A percentile compares a stretch with the other conserved stretches of the same genome.
These are phyloP conservation scores for Aspergillus tanneri DNA, from an alignment of 2,329 filamentous ascomycete genomes.

Conservation along the genomic window DNA sequence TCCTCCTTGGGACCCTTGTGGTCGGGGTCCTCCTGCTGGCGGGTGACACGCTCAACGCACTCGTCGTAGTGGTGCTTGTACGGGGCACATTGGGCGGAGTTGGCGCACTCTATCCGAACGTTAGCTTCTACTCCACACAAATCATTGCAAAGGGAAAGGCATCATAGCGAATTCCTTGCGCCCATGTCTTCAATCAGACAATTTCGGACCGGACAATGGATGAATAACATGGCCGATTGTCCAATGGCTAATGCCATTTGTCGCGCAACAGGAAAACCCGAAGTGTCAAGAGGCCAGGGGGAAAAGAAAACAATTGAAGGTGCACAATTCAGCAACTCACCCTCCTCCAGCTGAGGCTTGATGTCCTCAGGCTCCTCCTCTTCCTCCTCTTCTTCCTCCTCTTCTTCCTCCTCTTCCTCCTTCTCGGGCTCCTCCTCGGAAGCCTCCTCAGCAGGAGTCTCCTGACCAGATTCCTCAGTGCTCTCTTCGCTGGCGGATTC, in stretches of 20 bases:
- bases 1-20: conserved; percentile 79
- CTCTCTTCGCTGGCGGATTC: conserved; percentile 32
- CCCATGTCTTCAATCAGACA: conserved; percentile 17
- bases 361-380: conserved; percentile 80
- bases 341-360: conserved; percentile 87
- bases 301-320: neutral
- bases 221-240: neutral
- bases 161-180: neutral
- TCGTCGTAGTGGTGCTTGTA: conserved; percentile 98
- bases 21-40: conserved; percentile 64
- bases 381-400: conserved; percentile 78
- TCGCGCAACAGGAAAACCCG: conserved; percentile 5
- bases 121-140: neutral
- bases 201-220: neutral
- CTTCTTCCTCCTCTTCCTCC: conserved; percentile 66
- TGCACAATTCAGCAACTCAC: conserved; percentile 57
- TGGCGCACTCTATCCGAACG: conserved; percentile 71
- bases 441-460: conserved; percentile 44
- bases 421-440: conserved; percentile 51
- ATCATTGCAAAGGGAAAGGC: neutral
- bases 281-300: neutral
- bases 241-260: neutral
- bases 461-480: conserved; percentile 50
- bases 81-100: conserved; percentile 78
- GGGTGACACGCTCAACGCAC: conserved; percentile 90